Evolutionary conservation across 1,284 basidiomycete species (phyloP).

Genomic region (Ustilago tritici): DNA sequence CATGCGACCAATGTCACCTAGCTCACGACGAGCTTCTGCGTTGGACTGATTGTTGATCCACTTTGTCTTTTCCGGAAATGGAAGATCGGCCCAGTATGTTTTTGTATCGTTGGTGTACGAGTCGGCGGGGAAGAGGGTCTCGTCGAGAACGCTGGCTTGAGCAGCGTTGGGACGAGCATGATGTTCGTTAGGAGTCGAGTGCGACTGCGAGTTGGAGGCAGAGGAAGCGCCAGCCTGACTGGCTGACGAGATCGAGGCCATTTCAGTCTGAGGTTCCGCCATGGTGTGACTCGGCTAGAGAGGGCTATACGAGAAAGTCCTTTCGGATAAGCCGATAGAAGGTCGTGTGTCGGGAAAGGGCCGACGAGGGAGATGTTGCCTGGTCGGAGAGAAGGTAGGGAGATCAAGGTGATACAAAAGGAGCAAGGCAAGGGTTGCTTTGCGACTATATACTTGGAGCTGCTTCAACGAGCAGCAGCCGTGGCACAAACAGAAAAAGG

Average conservation of each 20-base stretch:
- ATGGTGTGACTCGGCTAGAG: constrained; percentile 8
- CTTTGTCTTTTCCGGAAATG: constrained; percentile 54
- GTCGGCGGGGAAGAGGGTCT: constrained; percentile 64
- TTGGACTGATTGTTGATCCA: constrained; percentile 72
- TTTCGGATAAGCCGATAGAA: constrained; percentile 8
- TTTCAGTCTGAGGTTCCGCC: constrained; percentile 24
- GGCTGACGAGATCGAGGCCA: constrained; percentile 18
- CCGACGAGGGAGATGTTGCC: neutral
- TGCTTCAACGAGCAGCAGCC: neutral
- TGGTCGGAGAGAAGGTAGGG: neutral
- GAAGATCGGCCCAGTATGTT: constrained; percentile 70
- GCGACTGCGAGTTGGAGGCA: constrained; percentile 10
- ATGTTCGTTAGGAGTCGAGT: constrained; percentile 12
- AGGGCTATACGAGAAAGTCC: neutral
- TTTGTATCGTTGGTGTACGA: constrained; percentile 62
- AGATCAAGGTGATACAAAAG: neutral
- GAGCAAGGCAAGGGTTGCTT: neutral
- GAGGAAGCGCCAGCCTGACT: constrained; percentile 15
- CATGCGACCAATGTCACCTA: constrained; percentile 71
- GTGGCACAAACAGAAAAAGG: neutral
- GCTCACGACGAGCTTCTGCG: constrained; percentile 71
- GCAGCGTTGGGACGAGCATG: constrained; percentile 11
- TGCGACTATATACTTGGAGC: constrained; percentile 6
- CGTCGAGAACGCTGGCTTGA: constrained; percentile 51
- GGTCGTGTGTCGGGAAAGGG: neutral